Base-by-base conservation (phyloP, 202 grass and related monocot species). In the Eragrostis tef region DNA sequence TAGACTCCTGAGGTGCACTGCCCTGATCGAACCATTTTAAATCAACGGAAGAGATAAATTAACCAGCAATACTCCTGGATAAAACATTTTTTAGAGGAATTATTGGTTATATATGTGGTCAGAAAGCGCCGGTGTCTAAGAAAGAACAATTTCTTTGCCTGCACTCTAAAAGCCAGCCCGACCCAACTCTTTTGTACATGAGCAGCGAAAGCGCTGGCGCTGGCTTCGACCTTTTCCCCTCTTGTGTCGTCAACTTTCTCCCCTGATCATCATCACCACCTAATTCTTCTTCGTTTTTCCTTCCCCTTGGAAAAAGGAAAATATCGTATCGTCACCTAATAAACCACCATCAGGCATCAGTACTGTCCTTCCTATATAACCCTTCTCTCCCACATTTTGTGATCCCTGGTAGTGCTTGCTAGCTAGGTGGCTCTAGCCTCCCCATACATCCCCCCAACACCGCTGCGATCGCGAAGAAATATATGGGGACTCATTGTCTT, bases 81-180 rank as follows among this genome's bases (percentile, higher is more conserved):
- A 53, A 19, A 53, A 52, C 11, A 48, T 48, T 9, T 48, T 51
- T 51, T 17, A 15, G 49, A 51, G 15, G 13, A 51, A 51, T 51
- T 29, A 4, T 62, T 9, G 27, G 61, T 46, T 68, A 52, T 34
- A 47, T 31, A 44, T 54, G 78, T 24, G 77, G 7, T 16, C 21
- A 25, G 49, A 72, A 70, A 25, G 47, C 47, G 3, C 36, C 20
- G 16, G 10, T 34, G 13, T 34, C 29, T 71, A 43, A 75, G 61
- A 83, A 90, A 71, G 65, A 78, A 0, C 31, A 80, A 67, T 93
- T 83, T 66, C 91, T 93, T 93, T 83, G 82, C 71, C 82, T 75
- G 70, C 82, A 93, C 91, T 90, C 91, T 90, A 93, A 93, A 93
- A 90, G 14, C 80, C 85, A 90, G 74, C 78, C 61, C 74, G 85